A percentile compares a stretch with the other conserved stretches of the same genome.
Evolutionary conservation across 202 grass and related monocot species (phyloP).

Genomic region (Setaria viridis): DNA sequence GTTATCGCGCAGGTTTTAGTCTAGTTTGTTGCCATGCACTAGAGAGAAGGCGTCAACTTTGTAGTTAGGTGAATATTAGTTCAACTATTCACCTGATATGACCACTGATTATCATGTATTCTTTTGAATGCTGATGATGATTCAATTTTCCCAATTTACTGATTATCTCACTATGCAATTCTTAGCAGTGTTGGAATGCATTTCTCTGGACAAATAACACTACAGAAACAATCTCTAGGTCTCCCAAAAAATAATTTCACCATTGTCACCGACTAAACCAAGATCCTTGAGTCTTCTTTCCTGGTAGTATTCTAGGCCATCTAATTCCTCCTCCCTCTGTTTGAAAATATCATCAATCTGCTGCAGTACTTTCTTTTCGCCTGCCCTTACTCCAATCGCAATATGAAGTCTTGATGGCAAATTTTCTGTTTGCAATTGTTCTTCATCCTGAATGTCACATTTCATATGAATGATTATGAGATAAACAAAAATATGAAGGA

Average conservation of each 20-base stretch:
- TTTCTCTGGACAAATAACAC: neutral
- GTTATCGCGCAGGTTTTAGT: conserved; percentile 36
- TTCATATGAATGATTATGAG: conserved; percentile 30
- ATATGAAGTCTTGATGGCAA: conserved; percentile 67
- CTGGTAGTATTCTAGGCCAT: conserved; percentile 94
- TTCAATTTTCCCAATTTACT: neutral
- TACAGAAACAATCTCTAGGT: conserved; percentile 43
- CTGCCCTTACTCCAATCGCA: conserved; percentile 67
- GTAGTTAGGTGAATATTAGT: conserved; percentile 29
- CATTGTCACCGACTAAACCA: conserved; percentile 80
- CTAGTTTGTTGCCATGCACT: conserved; percentile 29
- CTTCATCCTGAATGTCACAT: conserved; percentile 75
- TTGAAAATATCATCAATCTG: conserved; percentile 85
- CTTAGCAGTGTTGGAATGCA: neutral
- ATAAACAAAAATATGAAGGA: conserved; percentile 30
- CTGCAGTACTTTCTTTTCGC: conserved; percentile 88
- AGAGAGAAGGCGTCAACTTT: neutral
- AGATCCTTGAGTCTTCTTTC: conserved; percentile 93
- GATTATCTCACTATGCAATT: conserved; percentile 25
- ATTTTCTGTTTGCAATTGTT: conserved; percentile 57
- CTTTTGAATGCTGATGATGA: conserved; percentile 18
- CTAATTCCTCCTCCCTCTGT: conserved; percentile 80
- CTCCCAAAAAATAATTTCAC: conserved; percentile 99
- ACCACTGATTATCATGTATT: conserved; percentile 22
- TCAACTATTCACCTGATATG: conserved; percentile 30